Base-by-base conservation (phyloP, 78 protist genomes). In the Dictyostelium capitatum region DNA sequence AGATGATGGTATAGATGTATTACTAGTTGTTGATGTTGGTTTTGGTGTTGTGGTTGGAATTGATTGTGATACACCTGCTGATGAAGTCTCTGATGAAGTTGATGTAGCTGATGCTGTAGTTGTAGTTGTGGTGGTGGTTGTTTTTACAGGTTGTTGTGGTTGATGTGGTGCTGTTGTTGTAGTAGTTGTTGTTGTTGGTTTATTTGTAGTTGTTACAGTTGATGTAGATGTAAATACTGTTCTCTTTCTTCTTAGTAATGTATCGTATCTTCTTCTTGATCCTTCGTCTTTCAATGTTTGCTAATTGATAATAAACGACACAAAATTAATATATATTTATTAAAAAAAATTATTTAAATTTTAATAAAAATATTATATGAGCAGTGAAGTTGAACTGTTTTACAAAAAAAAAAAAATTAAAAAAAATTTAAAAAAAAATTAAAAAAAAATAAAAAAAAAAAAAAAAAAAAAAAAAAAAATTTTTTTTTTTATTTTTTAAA, bases 221-320 rank as follows among this genome's bases (percentile, higher is more conserved):
- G 79, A 11, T 72, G 30, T 1, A 5, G 17, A 0, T 10, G 8
- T 7, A 7, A 14, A 25, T 10, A 4, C 10, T 32, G 11, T 15
- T 30, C 48, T 67, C 32, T 67, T 23, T 67, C 75, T 67, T 67
- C 46, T 67, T 19, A 67, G 30, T 6, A 15, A 20, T 46, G 46
- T 2, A n/a, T 73, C 79, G 41, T 73, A 73, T 73, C 51, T 47
- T 32, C 47, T 73, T 73, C 79, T 73, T 23, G 51, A n/a, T 7
- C 25, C 10, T 9, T 37, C 59, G 43, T 73, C 79, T 47, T 46
- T 73, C 9, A 73, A n/a, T 11, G 54, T 73, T 73, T 73, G 79
- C 79, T 73, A 11, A 37, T 8, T 10, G 37, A 69, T 15, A n/a
- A 37, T 10, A 37, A 37, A 69, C 8, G 15, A 72, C 46, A 72